Conservation (phyloP, 371 early-diverging fungal species). For the Mortierella sp. region DNA sequence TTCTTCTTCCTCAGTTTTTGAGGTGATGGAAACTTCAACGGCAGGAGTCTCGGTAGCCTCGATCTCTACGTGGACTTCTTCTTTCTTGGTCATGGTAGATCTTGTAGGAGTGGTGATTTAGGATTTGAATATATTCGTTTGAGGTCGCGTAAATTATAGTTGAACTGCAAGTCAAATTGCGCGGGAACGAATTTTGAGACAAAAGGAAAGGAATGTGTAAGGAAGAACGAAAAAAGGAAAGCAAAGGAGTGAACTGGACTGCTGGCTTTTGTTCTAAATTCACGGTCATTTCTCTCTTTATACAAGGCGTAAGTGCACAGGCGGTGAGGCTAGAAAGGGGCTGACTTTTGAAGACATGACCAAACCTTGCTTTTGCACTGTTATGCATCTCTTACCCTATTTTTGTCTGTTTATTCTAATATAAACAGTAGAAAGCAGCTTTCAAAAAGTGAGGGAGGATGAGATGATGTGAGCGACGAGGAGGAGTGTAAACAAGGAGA, state of each 20-base stretch:
- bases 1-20: constrained; percentile 41
- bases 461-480: background rate
- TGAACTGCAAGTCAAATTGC: background rate
- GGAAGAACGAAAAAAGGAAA: constrained; percentile 2
- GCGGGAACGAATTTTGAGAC: background rate
- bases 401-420: background rate
- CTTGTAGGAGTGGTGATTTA: background rate
- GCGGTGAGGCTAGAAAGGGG: constrained; percentile 19
- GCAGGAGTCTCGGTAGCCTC: constrained; percentile 27
- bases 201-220: background rate
- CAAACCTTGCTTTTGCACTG: background rate
- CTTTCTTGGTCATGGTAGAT: constrained; percentile 39
- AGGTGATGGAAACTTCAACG: constrained; percentile 17
- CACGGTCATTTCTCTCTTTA: constrained; percentile 11
- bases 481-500: background rate
- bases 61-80: constrained; percentile 19
- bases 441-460: background rate
- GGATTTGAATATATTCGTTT: background rate
- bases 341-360: constrained; percentile 26
- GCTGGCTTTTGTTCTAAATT: background rate
- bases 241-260: constrained; percentile 18
- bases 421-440: background rate
- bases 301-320: constrained; percentile 15
- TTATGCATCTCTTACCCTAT: background rate
- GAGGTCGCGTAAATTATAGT: constrained; percentile 2